Percentiles rank a stretch among this genome's conserved stretches.
phyloP scores from a whole-genome alignment of 129 eudicot genomes.

The Flaveria robusta region DNA sequence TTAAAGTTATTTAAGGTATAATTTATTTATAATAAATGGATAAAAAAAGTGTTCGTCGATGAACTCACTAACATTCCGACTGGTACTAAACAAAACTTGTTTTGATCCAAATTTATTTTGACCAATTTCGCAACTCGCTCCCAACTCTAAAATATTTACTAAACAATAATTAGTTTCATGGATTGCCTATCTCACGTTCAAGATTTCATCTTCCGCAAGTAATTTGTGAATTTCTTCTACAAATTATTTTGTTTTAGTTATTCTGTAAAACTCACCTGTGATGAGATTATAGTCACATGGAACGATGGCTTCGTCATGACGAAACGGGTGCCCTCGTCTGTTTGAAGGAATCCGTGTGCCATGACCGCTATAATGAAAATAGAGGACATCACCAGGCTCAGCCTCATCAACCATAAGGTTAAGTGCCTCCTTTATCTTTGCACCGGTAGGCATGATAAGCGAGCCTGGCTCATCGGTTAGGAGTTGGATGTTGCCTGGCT shows the following conservation, averaged over 20 bases:
- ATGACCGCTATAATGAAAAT: conserved; percentile 87
- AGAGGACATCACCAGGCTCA: conserved; percentile 62
- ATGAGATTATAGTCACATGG: conserved; percentile 89
- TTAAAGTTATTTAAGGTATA: too few relatives aligned
- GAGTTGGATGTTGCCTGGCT: conserved; percentile 48
- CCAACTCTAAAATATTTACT: too few relatives aligned
- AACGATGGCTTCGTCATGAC: conserved; percentile 82
- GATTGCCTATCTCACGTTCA: background rate
- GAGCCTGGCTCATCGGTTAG: conserved; percentile 60
- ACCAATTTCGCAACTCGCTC: background rate
- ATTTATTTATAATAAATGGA: too few relatives aligned
- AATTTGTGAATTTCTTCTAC: background rate
- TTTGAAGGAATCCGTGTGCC: conserved; percentile 65
- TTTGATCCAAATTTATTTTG: too few relatives aligned
- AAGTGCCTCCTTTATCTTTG: conserved; percentile 70
- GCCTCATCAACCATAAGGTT: conserved; percentile 63
- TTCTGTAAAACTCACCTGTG: conserved; percentile 53
- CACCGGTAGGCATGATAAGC: conserved; percentile 68
- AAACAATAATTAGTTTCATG: too few relatives aligned
- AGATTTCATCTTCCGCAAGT: background rate
- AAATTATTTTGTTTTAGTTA: too few relatives aligned
- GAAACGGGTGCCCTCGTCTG: conserved; percentile 36
- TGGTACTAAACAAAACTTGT: too few relatives aligned
- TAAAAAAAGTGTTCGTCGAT: too few relatives aligned
- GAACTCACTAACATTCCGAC: too few relatives aligned